Evolutionary conservation across 768 basidiomycete species (phyloP), one percentile per base, ranked within the genome.

Genomic region (Clathrus columnatus): DNA sequence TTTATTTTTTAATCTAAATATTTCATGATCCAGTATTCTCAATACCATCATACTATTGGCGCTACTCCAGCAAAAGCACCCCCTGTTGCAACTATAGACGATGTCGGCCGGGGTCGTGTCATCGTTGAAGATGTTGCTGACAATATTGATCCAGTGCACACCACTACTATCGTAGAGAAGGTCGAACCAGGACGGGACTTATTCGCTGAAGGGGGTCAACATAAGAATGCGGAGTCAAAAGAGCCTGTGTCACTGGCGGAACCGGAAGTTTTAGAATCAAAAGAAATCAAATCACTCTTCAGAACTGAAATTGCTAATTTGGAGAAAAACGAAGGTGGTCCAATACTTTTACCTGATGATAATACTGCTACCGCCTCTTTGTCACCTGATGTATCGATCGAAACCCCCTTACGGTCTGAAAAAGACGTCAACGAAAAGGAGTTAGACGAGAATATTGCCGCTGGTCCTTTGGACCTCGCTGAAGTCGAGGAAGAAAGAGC

Each of bases 161-260:
- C 80, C 14, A 65, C 71, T 0, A 59, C 75, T 2, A 71, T 74
- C 11, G 68, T 73, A 20, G 79, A 77, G 10, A 77, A 79, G 54
- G 70, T 85, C 0, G 87, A 87, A 61, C 89, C 90, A 0, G 89
- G 90, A 0, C 75, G 70, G 16, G 83, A 91, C 64, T 74, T 90
- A 56, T 91, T 91, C 62, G 85, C 75, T 0, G 4, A 36, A 8
- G 76, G 73, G 27, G 69, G 75, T 29, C 72, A 70, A 0, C 70
- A 67, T 17, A 72, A 72, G 47, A 75, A 80, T 5, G 63, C 72
- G 47, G 79, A 77, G 85, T 83, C 60, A 65, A 71, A 48, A 54
- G 55, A 29, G 60, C 58, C 0, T 46, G 59, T 14, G 58, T 56
- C 18, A 57, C 50, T 16, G 60, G 59, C 27, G 47, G 60, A 7